phyloP scores from a whole-genome alignment of 768 basidiomycete species.

The Dacryopinax spathularia region DNA sequence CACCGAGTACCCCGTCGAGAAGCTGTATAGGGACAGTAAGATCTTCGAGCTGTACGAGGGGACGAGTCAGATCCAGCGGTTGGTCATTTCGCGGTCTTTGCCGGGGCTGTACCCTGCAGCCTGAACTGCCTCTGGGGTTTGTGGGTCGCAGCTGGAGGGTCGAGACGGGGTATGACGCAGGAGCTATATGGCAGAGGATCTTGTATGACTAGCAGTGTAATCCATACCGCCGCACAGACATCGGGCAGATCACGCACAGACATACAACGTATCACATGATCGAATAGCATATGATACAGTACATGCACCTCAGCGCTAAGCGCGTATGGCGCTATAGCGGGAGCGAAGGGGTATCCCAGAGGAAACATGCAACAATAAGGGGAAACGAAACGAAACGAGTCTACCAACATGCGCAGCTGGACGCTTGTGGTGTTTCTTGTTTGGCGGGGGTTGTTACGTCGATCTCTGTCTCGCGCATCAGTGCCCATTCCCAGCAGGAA shows the following conservation, averaged over 20 bases:
- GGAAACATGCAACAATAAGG: not conserved
- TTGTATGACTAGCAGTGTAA: no score
- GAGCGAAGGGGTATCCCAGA: not conserved
- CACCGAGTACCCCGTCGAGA: conserved; percentile 27
- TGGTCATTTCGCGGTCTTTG: conserved; percentile 25
- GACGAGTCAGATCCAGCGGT: conserved; percentile 22
- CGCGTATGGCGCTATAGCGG: not conserved
- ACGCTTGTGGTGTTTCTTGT: conserved; percentile 69
- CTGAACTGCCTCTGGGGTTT: no score
- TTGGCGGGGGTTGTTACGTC: conserved; percentile 66
- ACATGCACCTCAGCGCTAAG: not conserved
- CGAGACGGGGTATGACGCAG: no score
- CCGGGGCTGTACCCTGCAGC: conserved; percentile 19
- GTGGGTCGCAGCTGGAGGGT: no score
- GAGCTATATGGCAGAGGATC: no score
- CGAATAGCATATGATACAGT: not conserved
- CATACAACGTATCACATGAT: no score
- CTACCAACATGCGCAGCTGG: conserved; percentile 54
- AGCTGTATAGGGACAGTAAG: conserved; percentile 22
- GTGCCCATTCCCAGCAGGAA: not conserved
- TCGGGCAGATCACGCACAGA: not conserved
- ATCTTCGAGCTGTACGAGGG: conserved; percentile 27
- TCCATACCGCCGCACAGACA: no score
- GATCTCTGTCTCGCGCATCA: conserved; percentile 46
- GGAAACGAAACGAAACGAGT: not conserved